Evolutionary conservation across 495 filamentous ascomycete genomes (phyloP), one percentile per base, ranked within the genome.

Genomic region (Terfezia boudieri): DNA sequence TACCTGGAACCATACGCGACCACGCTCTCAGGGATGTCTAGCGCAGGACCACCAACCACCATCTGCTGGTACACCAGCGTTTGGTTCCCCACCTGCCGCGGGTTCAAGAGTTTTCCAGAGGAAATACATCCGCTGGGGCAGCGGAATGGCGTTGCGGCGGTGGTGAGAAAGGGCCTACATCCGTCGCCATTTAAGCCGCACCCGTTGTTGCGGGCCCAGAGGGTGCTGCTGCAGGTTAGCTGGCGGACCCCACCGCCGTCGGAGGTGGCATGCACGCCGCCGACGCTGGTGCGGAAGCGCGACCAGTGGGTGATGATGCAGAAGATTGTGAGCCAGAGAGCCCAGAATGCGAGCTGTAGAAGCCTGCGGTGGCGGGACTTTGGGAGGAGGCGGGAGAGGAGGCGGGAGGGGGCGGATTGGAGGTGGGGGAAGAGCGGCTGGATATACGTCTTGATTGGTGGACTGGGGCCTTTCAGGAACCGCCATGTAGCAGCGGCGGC

Each of bases 171-270:
- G 0, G 86, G 86, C n/a, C 82, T 76, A 66, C 86, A 94, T 57
- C 77, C 69, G 50, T 80, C 78, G 12, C 86, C 86, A 58, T 93
- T 77, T 9, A 90, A 60, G 5, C 86, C 86, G 63, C 86, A 94
- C 32, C 71, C 69, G 55, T 87, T 87, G 38, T 80, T 49, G 73
- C 69, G 17, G 68, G 66, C 84, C 84, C 87, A 54, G 67, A 72
- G n/a, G 53, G 12, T 10, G 36, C 35, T 32, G 36, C 20, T 20
- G 50, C 9, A 38, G 10, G 17, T 58, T 22, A 57, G 53, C 43
- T 14, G 17, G 73, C 70, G 60, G 85, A 92, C 6, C 81, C 75
- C 11, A 92, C 78, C 5, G 81, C 75, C 11, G 90, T 79, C 14
- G 72, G 71, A 51, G 72, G 67, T 2, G 26, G 84, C 80, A 53